Conservation (phyloP, 305 asterid species). For the Lippia alba region DNA sequence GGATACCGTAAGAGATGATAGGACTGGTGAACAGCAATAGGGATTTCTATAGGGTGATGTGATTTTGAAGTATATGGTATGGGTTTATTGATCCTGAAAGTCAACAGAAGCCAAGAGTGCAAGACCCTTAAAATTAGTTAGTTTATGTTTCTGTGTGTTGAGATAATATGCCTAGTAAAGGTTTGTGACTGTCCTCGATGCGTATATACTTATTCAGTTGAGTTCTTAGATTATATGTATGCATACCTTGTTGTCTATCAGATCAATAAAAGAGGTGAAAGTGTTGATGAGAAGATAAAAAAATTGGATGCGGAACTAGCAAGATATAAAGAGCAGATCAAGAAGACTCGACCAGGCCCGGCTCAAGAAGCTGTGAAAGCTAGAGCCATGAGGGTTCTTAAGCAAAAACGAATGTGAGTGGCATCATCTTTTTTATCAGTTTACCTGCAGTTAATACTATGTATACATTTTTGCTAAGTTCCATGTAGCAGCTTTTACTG, state of each 20-base stretch:
- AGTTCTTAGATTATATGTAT: conserved; percentile 12
- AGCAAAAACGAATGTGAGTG: conserved; percentile 89
- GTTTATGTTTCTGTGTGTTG: conserved; percentile 14
- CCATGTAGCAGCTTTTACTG: not conserved
- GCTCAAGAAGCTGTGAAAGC: conserved; percentile 97
- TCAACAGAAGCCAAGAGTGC: conserved; percentile 17
- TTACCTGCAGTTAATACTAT: too few species aligned
- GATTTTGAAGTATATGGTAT: too few species aligned
- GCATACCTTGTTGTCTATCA: conserved; percentile 35
- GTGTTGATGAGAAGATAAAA: conserved; percentile 83
- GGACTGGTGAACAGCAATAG: not conserved
- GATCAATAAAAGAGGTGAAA: conserved; percentile 94
- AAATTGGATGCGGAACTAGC: conserved; percentile 84
- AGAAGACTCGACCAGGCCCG: conserved; percentile 96
- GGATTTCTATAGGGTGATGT: not conserved
- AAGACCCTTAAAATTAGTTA: conserved; percentile 4
- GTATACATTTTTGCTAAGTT: too few species aligned
- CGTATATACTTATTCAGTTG: conserved; percentile 22
- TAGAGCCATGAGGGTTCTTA: conserved; percentile 97
- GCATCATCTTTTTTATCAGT: not conserved
- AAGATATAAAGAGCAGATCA: conserved; percentile 83
- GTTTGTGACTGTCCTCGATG: conserved; percentile 8
- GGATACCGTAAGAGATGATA: conserved; percentile 6
- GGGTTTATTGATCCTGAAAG: conserved; percentile 5
- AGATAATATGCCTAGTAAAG: not conserved